Evolutionary conservation across 2,329 filamentous ascomycete genomes (phyloP), one percentile per base, ranked within the genome.

Genomic region (Ophiocordyceps camponoti-leonardi): DNA sequence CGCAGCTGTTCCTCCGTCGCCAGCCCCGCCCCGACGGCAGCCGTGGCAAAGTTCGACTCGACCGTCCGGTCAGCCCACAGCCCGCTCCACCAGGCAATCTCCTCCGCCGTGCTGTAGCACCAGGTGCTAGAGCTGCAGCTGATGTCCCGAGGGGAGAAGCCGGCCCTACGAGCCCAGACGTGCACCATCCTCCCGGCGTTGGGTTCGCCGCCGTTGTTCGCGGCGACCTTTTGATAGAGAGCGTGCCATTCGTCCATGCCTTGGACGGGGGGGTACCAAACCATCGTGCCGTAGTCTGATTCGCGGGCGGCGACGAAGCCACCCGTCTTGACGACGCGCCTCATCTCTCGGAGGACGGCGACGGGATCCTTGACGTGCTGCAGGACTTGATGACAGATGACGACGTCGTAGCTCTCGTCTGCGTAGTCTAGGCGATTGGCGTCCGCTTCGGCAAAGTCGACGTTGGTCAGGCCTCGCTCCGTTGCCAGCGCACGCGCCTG

Each of bases 391-490:
- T 60, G 61, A 48, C 52, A 55, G 50, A 56, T 59, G 31, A 69
- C 59, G 8, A 67, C 51, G 47, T 68, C 65, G 49, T 68, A 67
- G 0, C 51, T 54, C 30, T 52, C 53, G 45, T 68, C 63, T 0
- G 55, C 39, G 35, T 58, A 68, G 1, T 58, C 48, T 3, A 69
- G 59, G 16, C 49, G 11, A 7, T 23, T 19, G 18, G 40, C 40
- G 20, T 42, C 40, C 5, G 18, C 40, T 8, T 10, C 20, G 20
- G 20, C 13, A 19, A 42, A 42, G 20, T 16, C 20, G 18, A 42
- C 47, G 42, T 54, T 54, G 26, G 52, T 52, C 20, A 54, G 49
- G 1, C 59, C 53, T 53, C 52, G 4, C 61, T 55, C 8, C 52
- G 50, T 16, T 13, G 51, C 52, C 1, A 55, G 45, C 6, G 49